These are phyloP conservation scores for Sporisorium graminicola DNA, from an alignment of 1,284 basidiomycete genomes.

Conservation along the genomic window DNA sequence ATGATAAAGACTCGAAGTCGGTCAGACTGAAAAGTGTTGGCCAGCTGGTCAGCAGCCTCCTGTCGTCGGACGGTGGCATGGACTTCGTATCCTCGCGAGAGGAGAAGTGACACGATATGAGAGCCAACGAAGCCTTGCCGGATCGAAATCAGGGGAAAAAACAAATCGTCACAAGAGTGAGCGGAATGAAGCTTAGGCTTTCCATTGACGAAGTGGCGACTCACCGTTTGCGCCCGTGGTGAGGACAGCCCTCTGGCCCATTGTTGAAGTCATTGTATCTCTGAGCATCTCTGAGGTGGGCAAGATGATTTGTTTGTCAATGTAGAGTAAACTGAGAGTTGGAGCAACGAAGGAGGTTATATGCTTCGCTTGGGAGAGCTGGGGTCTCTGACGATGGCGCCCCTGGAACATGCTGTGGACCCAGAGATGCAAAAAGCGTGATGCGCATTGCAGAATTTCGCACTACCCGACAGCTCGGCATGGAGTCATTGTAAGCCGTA, in stretches of 20 bases:
- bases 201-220: neutral
- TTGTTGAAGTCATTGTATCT: neutral
- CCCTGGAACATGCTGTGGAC: neutral
- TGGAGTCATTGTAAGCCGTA: no score
- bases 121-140: slow-evolving; percentile 11
- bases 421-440: slow-evolving; percentile 2
- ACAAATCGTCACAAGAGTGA: neutral
- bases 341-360: neutral
- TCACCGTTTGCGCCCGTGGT: slow-evolving; percentile 2
- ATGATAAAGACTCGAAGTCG: slow-evolving; percentile 7
- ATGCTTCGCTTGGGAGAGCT: neutral
- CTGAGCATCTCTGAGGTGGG: neutral
- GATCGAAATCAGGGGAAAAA: neutral
- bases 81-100: neutral
- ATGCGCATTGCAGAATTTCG: slow-evolving; percentile 4
- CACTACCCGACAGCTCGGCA: neutral
- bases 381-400: no score
- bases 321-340: neutral
- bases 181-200: neutral
- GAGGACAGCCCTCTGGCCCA: neutral
- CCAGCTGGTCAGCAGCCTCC: neutral
- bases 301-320: neutral
- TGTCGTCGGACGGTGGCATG: slow-evolving; percentile 8
- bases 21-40: neutral
- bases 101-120: slow-evolving; percentile 6